phyloP scores from a whole-genome alignment of 257 asterid genomes.

The Perilla frutescens region DNA sequence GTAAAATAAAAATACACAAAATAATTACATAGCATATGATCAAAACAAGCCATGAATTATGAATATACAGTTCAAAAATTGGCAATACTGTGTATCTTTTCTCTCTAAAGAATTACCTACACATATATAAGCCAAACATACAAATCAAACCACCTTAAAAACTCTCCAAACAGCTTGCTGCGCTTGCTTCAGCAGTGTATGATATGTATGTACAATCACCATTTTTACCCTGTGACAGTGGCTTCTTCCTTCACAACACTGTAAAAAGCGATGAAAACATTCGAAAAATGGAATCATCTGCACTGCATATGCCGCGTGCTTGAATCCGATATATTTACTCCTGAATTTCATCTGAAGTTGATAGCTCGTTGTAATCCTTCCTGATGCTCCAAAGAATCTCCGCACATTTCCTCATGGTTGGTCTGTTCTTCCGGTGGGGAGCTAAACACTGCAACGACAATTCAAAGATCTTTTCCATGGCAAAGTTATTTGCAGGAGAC shows the following conservation, averaged over 20 bases:
- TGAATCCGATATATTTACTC: conserved; percentile 6
- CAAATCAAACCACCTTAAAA: conserved; percentile 35
- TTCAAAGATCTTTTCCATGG: conserved; percentile 72
- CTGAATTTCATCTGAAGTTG: conserved; percentile 30
- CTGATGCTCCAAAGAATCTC: conserved; percentile 92
- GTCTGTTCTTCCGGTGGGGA: conserved; percentile 71
- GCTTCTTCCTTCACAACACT: conserved; percentile 2
- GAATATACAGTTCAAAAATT: conserved; percentile 29
- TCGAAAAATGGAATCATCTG: no score
- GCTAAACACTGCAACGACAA: conserved; percentile 79
- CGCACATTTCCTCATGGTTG: conserved; percentile 80
- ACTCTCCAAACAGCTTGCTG: conserved; percentile 30
- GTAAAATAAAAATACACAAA: background rate
- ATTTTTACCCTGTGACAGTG: background rate
- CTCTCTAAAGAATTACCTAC: conserved; percentile 14
- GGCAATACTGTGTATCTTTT: conserved; percentile 5
- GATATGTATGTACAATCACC: no score
- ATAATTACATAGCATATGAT: conserved; percentile 6
- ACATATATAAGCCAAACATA: conserved; percentile 11
- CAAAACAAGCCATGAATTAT: conserved; percentile 25
- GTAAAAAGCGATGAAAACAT: background rate
- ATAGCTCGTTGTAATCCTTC: conserved; percentile 67
- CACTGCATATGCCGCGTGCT: background rate
- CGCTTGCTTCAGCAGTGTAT: background rate
- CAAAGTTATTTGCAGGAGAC: conserved; percentile 63